Conservation (phyloP, 176 grass and related monocot genomes). For the Miscanthus lutarioriparius region DNA sequence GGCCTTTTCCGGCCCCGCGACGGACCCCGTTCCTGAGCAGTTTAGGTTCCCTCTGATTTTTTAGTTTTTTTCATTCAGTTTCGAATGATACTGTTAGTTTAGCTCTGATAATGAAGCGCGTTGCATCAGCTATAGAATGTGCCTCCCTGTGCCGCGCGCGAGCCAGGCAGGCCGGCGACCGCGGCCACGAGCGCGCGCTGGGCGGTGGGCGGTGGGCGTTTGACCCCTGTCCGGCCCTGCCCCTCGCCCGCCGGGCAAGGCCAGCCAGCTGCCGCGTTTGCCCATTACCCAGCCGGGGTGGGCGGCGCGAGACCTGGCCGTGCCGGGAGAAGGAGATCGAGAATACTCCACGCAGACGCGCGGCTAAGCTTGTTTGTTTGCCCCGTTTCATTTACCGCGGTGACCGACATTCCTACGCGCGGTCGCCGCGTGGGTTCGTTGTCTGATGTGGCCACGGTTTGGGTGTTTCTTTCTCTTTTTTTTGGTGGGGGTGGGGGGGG, state of each 20-base stretch:
- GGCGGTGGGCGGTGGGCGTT: background rate
- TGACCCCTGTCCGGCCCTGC: background rate
- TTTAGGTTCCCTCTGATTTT: background rate
- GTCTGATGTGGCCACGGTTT: background rate
- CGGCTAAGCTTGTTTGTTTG: background rate
- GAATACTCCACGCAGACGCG: too few species aligned
- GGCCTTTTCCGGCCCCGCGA: background rate
- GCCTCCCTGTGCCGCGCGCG: background rate
- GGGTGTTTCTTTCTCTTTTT: background rate
- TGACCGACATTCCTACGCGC: slow-evolving; percentile 23
- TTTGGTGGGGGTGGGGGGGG: too few species aligned
- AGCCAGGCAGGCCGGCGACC: background rate
- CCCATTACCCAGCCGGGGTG: background rate
- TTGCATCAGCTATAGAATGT: background rate
- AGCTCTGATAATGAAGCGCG: background rate
- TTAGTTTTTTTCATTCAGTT: background rate
- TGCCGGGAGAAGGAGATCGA: too few species aligned
- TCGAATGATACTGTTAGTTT: background rate
- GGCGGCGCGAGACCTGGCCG: background rate
- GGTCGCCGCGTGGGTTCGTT: background rate
- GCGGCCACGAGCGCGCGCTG: background rate
- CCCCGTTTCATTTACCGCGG: background rate
- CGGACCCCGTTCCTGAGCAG: background rate
- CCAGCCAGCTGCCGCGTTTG: background rate
- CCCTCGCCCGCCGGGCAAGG: background rate